Conservation (phyloP, 352 stramenopile species). For the Pseudoperonospora humuli region DNA sequence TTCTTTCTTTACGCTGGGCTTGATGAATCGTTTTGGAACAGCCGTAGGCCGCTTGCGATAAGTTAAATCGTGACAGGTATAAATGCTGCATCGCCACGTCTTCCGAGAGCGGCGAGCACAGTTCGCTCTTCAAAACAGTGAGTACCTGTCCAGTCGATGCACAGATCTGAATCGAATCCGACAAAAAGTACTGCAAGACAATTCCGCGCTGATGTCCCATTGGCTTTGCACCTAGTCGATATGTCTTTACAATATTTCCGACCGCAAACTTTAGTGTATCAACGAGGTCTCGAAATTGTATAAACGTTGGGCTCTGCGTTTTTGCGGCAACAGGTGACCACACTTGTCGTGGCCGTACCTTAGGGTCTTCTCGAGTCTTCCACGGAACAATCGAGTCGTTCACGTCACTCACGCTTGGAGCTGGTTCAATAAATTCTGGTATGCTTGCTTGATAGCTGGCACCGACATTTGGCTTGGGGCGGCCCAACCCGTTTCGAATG, state of each 20-base stretch:
- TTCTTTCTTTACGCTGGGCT: slow-evolving; percentile 45
- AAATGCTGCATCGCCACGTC: slow-evolving; percentile 63
- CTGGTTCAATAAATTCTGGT: slow-evolving; percentile 29
- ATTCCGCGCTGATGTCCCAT: slow-evolving; percentile 59
- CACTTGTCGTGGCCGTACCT: slow-evolving; percentile 34
- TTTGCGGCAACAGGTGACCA: slow-evolving; percentile 57
- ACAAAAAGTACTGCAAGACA: slow-evolving; percentile 38
- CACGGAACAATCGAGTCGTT: slow-evolving; percentile 26
- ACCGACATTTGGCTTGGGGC: slow-evolving; percentile 63
- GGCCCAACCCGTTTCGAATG: slow-evolving; percentile 54
- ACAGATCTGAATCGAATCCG: slow-evolving; percentile 43
- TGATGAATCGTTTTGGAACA: slow-evolving; percentile 43
- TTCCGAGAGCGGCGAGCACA: slow-evolving; percentile 59
- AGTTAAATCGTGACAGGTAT: slow-evolving; percentile 66
- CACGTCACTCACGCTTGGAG: slow-evolving; percentile 5
- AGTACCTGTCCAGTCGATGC: slow-evolving; percentile 47
- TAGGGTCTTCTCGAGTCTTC: slow-evolving; percentile 18
- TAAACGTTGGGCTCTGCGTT: slow-evolving; percentile 34
- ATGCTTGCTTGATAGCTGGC: slow-evolving; percentile 47
- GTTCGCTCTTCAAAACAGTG: slow-evolving; percentile 41
- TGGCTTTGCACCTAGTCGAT: slow-evolving; percentile 20
- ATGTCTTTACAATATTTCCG: slow-evolving; percentile 68
- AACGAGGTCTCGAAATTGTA: slow-evolving; percentile 49
- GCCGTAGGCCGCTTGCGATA: slow-evolving; percentile 43
- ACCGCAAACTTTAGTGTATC: slow-evolving; percentile 51